Base-by-base conservation (phyloP, 176 grass and related monocot genomes). In the Pharus latifolius region DNA sequence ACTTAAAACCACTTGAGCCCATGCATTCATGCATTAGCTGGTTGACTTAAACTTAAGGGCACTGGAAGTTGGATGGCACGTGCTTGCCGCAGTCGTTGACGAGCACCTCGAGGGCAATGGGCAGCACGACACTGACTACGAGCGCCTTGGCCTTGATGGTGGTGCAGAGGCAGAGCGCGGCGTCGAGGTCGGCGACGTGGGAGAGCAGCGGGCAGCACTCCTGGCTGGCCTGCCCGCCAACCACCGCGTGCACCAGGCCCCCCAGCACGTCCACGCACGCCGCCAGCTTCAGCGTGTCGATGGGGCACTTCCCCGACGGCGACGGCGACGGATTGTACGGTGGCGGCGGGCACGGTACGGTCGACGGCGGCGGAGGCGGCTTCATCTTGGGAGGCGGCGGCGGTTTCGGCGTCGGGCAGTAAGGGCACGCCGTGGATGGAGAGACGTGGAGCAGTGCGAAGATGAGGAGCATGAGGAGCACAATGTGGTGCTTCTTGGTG, bases 91-190 rank as follows among this genome's bases (percentile, higher is more conserved):
- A 96, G 51, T 91, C 71, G 68, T 91, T 82, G 53, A 85, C 87
- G 69, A 96, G 92, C 74, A 96, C 70, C 35, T 79, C 14, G n/a
- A 96, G 83, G 56, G 92, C 88, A 65, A 96, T 31, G 41, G 92
- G 91, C 10, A 96, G 67, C 16, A 91, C 67, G 45, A 96, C 1
- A 53, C 14, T 60, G 52, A 85, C 1, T 82, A 24, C 31, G 54
- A 96, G 77, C 13, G 51, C 78, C 72, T 91, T 88, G 66, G 74
- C 87, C 84, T 83, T 81, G 75, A 96, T 91, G 78, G 65, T 17
- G 60, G 88, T 96, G 81, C 92, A 96, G 65, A 96, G 92, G 81
- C 92, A 96, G 67, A 85, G 74, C 71, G 92, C 92, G 23, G 92
- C 92, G 70, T 91, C 87, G 57, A 91, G 60, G 85, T 85, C 92